phyloP scores from a whole-genome alignment of 768 basidiomycete species.

The Mycena rosella region DNA sequence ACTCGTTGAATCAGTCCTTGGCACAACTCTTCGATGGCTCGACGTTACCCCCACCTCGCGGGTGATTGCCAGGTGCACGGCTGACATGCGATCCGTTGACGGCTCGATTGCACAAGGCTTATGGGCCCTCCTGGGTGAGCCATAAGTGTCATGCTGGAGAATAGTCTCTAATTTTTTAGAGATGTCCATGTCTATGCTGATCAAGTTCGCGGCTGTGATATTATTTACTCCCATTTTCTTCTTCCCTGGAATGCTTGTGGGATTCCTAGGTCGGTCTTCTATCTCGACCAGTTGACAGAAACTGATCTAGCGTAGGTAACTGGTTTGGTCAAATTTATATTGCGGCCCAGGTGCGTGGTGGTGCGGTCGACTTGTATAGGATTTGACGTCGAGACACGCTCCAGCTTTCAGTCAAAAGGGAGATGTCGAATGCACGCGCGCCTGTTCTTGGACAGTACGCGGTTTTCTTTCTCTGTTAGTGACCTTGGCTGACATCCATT shows the following conservation, averaged over 20 bases:
- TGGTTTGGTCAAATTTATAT: conserved; percentile 47
- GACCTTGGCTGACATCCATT: not conserved
- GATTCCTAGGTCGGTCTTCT: conserved; percentile 23
- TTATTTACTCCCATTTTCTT: conserved; percentile 47
- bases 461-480: too few relatives aligned
- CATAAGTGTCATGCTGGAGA: conserved; percentile 42
- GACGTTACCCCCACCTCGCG: conserved; percentile 44
- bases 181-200: conserved; percentile 39
- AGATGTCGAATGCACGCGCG: conserved; percentile 43
- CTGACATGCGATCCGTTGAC: conserved; percentile 56
- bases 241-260: conserved; percentile 46
- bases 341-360: conserved; percentile 32
- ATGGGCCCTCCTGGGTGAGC: conserved; percentile 44
- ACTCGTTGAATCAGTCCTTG: conserved; percentile 56
- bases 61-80: conserved; percentile 62
- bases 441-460: conserved; percentile 49
- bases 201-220: conserved; percentile 48
- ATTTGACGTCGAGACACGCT: not conserved
- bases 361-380: not conserved
- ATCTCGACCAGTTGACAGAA: not conserved
- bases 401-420: conserved; percentile 41
- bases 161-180: conserved; percentile 40
- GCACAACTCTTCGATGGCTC: conserved; percentile 59
- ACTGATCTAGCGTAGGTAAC: conserved; percentile 49
- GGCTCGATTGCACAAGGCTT: conserved; percentile 50